Evolutionary conservation across 768 basidiomycete genomes (phyloP), one percentile per base, ranked within the genome.

Genomic region (Termitomyces sp.): DNA sequence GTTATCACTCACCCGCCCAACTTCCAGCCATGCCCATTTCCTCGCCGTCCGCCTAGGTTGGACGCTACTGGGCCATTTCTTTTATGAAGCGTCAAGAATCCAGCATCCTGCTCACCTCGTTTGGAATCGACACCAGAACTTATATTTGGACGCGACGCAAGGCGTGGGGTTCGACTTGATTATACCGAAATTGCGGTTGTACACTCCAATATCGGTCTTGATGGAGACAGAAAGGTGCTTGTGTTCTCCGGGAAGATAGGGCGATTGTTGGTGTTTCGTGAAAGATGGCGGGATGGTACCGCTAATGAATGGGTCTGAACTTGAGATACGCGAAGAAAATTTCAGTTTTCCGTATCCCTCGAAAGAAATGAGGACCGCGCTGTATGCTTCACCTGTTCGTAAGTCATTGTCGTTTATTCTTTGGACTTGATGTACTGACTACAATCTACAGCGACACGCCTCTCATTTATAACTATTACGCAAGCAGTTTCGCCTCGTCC

Each of bases 391-490:
- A 0, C 84, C 84, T 29, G 66, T 76, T 47, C 77, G 77, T 75
- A 59, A 49, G 76, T 74, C 10, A 16, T 50, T 32, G 11, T 34
- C 25, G 42, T 40, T 40, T 63, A 69, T 29, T 29, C 29, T 29
- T 29, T n/a, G n/a, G n/a, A 29, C 7, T 29, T 7, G 29, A 29
- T 29, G 3, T 3, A 29, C 29, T 29, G 29, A 29, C 29, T 29
- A 29, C 29, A 7, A 7, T 7, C 29, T 29, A 29, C 29, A 7
- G 29, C 29, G 29, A 29, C 29, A 29, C 82, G 89, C 29, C 77
- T 92, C 58, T 88, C 86, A 2, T 87, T 92, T 85, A 89, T 92
- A 34, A 77, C 83, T 25, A 83, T 82, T 54, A 86, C 86, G 0
- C 82, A 89, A 62, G 87, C 90, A 5, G 89, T 90, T 69, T 82